phyloP scores from a whole-genome alignment of 208 protist genomes.

The Leishmania arabica region DNA sequence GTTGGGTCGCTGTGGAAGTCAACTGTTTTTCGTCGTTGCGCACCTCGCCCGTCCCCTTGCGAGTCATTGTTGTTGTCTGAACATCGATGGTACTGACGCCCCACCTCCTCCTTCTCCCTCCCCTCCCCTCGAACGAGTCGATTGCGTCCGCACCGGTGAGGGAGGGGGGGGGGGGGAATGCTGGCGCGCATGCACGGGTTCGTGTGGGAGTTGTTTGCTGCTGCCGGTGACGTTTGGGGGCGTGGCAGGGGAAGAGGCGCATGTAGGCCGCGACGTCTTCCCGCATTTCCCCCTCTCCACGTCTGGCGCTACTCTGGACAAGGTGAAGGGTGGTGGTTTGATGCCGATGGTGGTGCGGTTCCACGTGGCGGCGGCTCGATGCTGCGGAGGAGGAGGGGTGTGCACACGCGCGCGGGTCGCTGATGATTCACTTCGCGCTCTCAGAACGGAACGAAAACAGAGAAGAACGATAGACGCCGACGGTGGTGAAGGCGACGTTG shows the following conservation, averaged over 20 bases:
- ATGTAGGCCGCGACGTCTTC: no score
- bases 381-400: no score
- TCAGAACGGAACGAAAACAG: background rate
- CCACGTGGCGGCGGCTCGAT: background rate
- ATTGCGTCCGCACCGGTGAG: background rate
- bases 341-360: background rate
- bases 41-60: no score
- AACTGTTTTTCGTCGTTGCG: background rate
- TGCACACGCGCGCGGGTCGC: background rate
- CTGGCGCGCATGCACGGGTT: background rate
- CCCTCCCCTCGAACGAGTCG: no score
- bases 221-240: no score
- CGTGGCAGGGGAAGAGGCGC: background rate
- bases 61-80: background rate
- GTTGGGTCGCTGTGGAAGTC: background rate
- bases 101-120: background rate
- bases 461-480: background rate
- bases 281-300: no score
- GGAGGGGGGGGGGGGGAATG: background rate
- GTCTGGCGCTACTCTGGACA: background rate
- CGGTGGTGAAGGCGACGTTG: background rate
- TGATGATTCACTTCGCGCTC: background rate
- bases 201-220: no score
- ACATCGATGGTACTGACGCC: background rate
- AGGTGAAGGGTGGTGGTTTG: background rate